phyloP scores from a whole-genome alignment of 2,329 filamentous ascomycete species.

The Passalora sequoiae region DNA sequence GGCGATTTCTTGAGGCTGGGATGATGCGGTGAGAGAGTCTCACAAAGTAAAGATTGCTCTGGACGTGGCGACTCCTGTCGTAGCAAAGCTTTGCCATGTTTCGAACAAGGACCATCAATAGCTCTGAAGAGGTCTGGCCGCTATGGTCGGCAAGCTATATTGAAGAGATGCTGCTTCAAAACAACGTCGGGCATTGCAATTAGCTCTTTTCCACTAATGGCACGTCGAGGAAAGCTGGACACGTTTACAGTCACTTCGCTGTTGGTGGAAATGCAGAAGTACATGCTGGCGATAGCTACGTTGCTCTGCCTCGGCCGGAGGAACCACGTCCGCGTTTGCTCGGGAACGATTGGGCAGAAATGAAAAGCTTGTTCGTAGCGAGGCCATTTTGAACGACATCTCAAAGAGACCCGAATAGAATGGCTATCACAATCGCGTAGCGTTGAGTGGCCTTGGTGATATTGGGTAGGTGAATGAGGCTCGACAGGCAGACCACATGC shows the following conservation, averaged over 20 bases:
- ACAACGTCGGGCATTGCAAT: too few species aligned
- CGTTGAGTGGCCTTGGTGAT: conserved; percentile 3
- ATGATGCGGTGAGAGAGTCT: neutral
- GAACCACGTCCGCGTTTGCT: neutral
- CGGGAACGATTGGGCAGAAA: neutral
- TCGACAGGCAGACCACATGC: too few species aligned
- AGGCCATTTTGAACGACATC: neutral
- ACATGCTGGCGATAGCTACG: neutral
- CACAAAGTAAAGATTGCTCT: neutral
- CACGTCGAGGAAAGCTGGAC: neutral
- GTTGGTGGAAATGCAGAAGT: neutral
- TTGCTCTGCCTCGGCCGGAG: neutral
- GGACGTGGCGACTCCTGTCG: neutral
- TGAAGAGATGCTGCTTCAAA: too few species aligned
- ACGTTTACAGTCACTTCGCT: neutral
- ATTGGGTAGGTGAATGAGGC: conserved; percentile 1
- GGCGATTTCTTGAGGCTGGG: too few species aligned
- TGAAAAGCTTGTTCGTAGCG: conserved; percentile 1
- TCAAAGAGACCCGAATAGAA: neutral
- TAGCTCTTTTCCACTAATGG: neutral
- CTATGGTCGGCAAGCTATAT: too few species aligned
- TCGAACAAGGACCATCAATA: neutral
- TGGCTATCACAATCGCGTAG: neutral
- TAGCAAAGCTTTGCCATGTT: neutral
- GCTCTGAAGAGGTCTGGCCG: too few species aligned